Conservation (phyloP, 495 filamentous ascomycete genomes). For the Penicillium taxi region DNA sequence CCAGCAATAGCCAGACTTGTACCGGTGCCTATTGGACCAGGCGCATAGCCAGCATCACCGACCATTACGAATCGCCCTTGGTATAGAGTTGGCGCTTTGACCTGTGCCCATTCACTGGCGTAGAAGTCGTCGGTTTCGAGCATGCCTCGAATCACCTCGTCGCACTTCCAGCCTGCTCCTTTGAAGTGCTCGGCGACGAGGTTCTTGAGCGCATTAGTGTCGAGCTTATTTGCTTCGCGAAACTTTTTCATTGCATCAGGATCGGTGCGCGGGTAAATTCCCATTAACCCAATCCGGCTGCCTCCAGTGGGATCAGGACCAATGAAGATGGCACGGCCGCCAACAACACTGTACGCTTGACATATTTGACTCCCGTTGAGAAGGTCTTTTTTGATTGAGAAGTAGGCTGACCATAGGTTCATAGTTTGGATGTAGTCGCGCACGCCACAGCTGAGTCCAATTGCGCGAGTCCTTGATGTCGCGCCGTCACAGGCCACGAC, state of each 20-base stretch:
- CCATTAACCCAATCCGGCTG: slow-evolving; percentile 26
- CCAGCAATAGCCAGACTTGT: slow-evolving; percentile 37
- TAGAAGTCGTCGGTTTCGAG: slow-evolving; percentile 40
- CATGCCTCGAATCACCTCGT: slow-evolving; percentile 32
- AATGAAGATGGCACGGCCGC: slow-evolving; percentile 29
- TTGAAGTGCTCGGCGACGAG: slow-evolving; percentile 28
- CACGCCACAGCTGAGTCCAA: slow-evolving; percentile 33
- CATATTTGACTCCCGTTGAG: slow-evolving; percentile 28
- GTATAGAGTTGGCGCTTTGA: slow-evolving; percentile 29
- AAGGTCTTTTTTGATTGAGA: slow-evolving; percentile 29
- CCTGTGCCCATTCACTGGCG: slow-evolving; percentile 36
- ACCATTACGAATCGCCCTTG: slow-evolving; percentile 33
- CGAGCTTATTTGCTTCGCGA: slow-evolving; percentile 29
- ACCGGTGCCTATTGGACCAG: slow-evolving; percentile 36
- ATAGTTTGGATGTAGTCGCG: slow-evolving; percentile 28
- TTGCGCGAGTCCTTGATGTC: slow-evolving; percentile 40
- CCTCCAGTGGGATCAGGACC: slow-evolving; percentile 24
- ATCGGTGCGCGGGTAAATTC: slow-evolving; percentile 19
- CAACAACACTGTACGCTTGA: slow-evolving; percentile 23
- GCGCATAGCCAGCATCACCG: slow-evolving; percentile 35
- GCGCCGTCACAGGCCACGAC: slow-evolving; percentile 44
- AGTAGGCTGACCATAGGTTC: slow-evolving; percentile 37
- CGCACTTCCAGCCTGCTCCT: slow-evolving; percentile 37
- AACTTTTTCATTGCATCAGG: slow-evolving; percentile 22
- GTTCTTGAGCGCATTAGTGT: slow-evolving; percentile 32